Evolutionary conservation across 768 basidiomycete genomes (phyloP).

Genomic region (Trametes gibbosa): DNA sequence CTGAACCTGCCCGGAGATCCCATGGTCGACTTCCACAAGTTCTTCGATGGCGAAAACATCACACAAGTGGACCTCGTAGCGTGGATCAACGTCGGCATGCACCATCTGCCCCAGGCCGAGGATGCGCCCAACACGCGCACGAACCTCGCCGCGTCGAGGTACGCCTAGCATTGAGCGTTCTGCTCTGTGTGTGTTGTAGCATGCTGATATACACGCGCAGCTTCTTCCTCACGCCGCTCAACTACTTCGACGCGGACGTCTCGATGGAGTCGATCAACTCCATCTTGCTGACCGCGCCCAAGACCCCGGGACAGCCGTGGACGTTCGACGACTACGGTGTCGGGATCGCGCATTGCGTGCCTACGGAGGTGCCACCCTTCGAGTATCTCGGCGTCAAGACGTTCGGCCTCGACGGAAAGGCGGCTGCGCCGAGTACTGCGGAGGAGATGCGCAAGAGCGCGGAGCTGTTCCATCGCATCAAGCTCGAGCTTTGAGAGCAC

Average conservation of each 20-base stretch:
- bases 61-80: constrained; percentile 64
- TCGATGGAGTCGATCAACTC: constrained; percentile 58
- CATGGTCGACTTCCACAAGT: constrained; percentile 56
- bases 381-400: constrained; percentile 35
- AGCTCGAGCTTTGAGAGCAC: constrained; percentile 23
- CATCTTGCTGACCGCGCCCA: constrained; percentile 43
- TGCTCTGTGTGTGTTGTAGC: neutral
- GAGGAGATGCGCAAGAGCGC: constrained; percentile 41
- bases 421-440: constrained; percentile 27
- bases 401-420: constrained; percentile 36
- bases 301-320: constrained; percentile 37
- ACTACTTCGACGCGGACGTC: constrained; percentile 63
- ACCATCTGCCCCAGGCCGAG: constrained; percentile 65
- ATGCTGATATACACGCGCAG: constrained; percentile 26
- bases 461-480: constrained; percentile 33
- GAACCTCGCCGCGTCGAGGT: constrained; percentile 55
- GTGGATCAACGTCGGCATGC: constrained; percentile 67
- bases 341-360: constrained; percentile 39
- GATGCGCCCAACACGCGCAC: constrained; percentile 62
- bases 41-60: constrained; percentile 63
- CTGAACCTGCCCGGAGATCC: constrained; percentile 56
- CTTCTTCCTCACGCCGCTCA: constrained; percentile 59
- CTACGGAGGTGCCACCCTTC: constrained; percentile 36
- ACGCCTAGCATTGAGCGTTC: neutral
- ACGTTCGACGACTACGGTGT: constrained; percentile 54